These are phyloP conservation scores for Colletotrichum ledebouriae DNA, from an alignment of 2,329 filamentous ascomycete genomes.

Conservation along the genomic window DNA sequence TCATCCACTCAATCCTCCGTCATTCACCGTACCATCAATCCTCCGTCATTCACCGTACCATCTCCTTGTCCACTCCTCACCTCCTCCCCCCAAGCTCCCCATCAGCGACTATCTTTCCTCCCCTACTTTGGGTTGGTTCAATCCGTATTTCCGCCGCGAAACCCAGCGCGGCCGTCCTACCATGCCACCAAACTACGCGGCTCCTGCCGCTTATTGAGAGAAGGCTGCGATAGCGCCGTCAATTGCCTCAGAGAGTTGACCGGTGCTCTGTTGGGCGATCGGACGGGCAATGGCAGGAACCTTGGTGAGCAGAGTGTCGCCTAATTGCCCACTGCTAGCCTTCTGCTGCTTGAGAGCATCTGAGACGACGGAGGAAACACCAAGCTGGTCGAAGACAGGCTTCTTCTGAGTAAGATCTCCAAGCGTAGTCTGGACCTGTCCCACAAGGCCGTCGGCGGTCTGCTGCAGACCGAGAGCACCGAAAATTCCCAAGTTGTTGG, in stretches of 20 bases:
- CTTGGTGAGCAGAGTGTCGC: slow-evolving; percentile 30
- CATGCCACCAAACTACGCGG: not conserved
- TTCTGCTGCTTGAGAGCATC: slow-evolving; percentile 30
- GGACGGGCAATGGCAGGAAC: slow-evolving; percentile 36
- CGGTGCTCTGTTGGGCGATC: slow-evolving; percentile 38
- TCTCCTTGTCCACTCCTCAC: not conserved
- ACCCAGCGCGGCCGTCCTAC: slow-evolving; percentile 27
- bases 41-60: not conserved
- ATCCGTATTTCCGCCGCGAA: slow-evolving; percentile 19
- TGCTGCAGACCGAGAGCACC: slow-evolving; percentile 38
- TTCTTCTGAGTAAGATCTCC: slow-evolving; percentile 35
- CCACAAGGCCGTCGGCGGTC: slow-evolving; percentile 25
- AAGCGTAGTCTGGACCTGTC: slow-evolving; percentile 30
- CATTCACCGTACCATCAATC: not conserved
- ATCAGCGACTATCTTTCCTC: not conserved
- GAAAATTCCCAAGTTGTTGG: slow-evolving; percentile 24
- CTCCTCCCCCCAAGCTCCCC: not conserved
- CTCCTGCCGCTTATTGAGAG: not conserved
- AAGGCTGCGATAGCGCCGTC: slow-evolving; percentile 33
- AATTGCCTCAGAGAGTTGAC: slow-evolving; percentile 26
- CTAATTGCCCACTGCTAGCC: slow-evolving; percentile 16
- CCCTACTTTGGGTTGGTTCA: not conserved
- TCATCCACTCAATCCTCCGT: not conserved
- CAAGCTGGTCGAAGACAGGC: slow-evolving; percentile 39
- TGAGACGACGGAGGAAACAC: slow-evolving; percentile 30